phyloP scores from a whole-genome alignment of 2,329 filamentous ascomycete species.

The Dactylonectria macrodidyma region DNA sequence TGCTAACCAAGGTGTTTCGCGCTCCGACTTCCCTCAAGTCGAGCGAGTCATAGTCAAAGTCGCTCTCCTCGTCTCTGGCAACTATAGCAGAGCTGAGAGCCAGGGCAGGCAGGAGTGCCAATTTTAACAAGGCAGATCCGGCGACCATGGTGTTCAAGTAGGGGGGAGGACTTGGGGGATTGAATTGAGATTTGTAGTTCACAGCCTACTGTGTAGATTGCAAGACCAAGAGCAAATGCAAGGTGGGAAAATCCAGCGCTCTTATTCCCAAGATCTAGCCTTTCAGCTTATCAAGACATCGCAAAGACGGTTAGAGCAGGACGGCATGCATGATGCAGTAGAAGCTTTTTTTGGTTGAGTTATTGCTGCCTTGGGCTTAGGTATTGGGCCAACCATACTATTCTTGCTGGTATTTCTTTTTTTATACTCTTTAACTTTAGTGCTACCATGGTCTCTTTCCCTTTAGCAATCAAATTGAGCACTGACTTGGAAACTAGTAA shows the following conservation, averaged over 20 bases:
- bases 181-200: not conserved
- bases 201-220: not conserved
- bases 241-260: not conserved
- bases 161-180: not conserved
- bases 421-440: too few relatives aligned
- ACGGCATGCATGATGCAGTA: too few relatives aligned
- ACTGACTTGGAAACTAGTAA: not conserved
- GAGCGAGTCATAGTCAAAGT: slow-evolving; percentile 49
- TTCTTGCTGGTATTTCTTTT: too few relatives aligned
- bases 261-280: not conserved
- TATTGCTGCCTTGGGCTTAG: too few relatives aligned
- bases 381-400: too few relatives aligned
- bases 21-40: slow-evolving; percentile 55
- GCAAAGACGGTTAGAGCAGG: too few relatives aligned
- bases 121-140: slow-evolving; percentile 30
- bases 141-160: slow-evolving; percentile 35
- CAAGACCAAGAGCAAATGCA: not conserved
- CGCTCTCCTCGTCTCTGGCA: slow-evolving; percentile 23
- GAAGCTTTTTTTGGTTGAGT: too few relatives aligned
- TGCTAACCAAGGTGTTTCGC: slow-evolving; percentile 54
- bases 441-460: too few relatives aligned
- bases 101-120: slow-evolving; percentile 41
- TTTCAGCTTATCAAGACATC: too few relatives aligned
- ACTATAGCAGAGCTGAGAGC: slow-evolving; percentile 32
- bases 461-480: not conserved